These are phyloP conservation scores for Talaromyces stipitatus DNA, from an alignment of 495 filamentous ascomycete genomes.

Conservation along the genomic window DNA sequence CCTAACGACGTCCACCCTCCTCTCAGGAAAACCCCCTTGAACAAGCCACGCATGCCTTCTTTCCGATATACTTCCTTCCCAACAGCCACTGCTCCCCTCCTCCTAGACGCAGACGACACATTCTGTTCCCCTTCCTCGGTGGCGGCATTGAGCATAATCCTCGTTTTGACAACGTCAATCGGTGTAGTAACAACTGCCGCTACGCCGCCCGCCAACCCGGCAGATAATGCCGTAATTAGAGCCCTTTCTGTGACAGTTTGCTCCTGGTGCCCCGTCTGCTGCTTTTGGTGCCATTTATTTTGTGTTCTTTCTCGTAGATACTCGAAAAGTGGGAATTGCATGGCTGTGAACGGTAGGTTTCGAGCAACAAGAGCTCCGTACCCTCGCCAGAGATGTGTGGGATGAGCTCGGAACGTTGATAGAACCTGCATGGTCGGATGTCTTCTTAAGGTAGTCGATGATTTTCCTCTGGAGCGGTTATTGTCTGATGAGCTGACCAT, in stretches of 20 bases:
- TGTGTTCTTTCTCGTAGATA: constrained; percentile 38
- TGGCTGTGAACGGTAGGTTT: constrained; percentile 78
- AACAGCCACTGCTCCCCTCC: constrained; percentile 35
- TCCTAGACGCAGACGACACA: constrained; percentile 6
- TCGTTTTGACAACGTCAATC: constrained; percentile 77
- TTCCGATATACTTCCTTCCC: constrained; percentile 52
- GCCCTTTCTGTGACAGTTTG: constrained; percentile 30
- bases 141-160: constrained; percentile 58
- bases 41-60: constrained; percentile 64
- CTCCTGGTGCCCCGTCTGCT: constrained; percentile 9
- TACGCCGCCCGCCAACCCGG: constrained; percentile 59
- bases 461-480: constrained; percentile 1
- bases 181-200: constrained; percentile 71
- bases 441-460: background rate
- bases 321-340: constrained; percentile 88
- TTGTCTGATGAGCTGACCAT: constrained; percentile 32
- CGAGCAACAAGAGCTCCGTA: constrained; percentile 72
- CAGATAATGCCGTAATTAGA: constrained; percentile 60
- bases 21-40: constrained; percentile 67
- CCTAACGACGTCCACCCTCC: constrained; percentile 75
- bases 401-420: constrained; percentile 43
- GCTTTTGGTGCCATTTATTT: constrained; percentile 22
- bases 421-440: constrained; percentile 45
- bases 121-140: constrained; percentile 14
- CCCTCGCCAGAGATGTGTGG: constrained; percentile 63